These are phyloP conservation scores for Xylaria hypoxylon DNA, from an alignment of 2,329 filamentous ascomycete genomes.

Conservation along the genomic window DNA sequence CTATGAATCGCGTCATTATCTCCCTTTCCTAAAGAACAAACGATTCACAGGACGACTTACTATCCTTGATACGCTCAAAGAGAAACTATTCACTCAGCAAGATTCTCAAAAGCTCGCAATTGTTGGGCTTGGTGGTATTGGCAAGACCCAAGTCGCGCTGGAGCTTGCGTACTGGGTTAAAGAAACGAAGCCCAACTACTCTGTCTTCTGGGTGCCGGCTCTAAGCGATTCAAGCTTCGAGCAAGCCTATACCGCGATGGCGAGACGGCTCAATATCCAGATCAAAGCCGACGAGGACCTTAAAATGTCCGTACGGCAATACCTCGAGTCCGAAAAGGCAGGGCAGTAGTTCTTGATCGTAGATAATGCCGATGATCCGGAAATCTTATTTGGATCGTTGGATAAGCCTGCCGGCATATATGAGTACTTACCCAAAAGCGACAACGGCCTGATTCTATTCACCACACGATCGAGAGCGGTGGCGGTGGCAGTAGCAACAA, in stretches of 20 bases:
- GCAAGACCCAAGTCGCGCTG: slow-evolving; percentile 57
- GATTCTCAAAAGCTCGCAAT: slow-evolving; percentile 42
- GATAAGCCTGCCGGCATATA: slow-evolving; percentile 38
- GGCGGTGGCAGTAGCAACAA: slow-evolving; percentile 45
- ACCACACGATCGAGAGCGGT: slow-evolving; percentile 54
- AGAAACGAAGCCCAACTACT: slow-evolving; percentile 51
- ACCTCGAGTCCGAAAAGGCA: slow-evolving; percentile 46
- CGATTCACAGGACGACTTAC: slow-evolving; percentile 27
- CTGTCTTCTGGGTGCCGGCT: slow-evolving; percentile 59
- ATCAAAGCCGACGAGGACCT: slow-evolving; percentile 17
- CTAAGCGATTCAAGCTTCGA: slow-evolving; percentile 55
- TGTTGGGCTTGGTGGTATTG: slow-evolving; percentile 55
- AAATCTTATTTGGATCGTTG: slow-evolving; percentile 42
- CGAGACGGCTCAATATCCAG: slow-evolving; percentile 34
- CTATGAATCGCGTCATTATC: not conserved
- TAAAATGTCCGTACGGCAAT: slow-evolving; percentile 35
- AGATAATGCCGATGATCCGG: slow-evolving; percentile 57
- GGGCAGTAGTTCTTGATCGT: slow-evolving; percentile 57
- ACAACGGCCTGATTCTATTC: slow-evolving; percentile 51
- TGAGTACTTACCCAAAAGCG: slow-evolving; percentile 52
- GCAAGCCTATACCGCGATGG: slow-evolving; percentile 54
- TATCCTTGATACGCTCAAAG: slow-evolving; percentile 4
- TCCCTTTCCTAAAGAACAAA: slow-evolving; percentile 14
- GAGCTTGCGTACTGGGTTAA: slow-evolving; percentile 55
- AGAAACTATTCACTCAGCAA: slow-evolving; percentile 22